Evolutionary conservation across 2,329 filamentous ascomycete genomes (phyloP).

Genomic region (Aureobasidium melanogenum): DNA sequence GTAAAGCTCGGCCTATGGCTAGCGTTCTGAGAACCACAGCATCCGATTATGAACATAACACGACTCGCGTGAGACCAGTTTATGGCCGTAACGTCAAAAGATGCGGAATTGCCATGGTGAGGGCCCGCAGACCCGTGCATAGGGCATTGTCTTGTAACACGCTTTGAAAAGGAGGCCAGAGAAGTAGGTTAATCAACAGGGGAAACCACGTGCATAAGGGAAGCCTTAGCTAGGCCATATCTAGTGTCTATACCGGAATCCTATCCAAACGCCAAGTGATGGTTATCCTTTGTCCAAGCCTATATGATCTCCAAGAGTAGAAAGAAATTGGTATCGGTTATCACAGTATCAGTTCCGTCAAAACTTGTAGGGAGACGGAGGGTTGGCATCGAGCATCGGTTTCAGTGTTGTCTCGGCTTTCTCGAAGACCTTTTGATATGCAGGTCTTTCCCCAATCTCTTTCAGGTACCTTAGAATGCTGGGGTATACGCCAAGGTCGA

Average conservation of each 20-base stretch:
- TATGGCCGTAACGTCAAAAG: neutral
- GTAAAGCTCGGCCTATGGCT: neutral
- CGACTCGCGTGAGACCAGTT: neutral
- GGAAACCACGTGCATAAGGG: neutral
- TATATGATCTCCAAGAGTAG: neutral
- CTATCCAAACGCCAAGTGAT: neutral
- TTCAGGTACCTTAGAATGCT: slow-evolving; percentile 40
- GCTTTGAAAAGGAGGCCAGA: neutral
- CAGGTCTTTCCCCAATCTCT: slow-evolving; percentile 36
- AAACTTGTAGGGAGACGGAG: neutral
- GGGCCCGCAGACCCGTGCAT: neutral
- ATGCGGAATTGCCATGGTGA: too few relatives aligned
- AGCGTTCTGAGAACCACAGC: neutral
- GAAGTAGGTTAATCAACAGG: neutral
- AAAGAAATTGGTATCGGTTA: neutral
- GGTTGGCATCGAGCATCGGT: slow-evolving; percentile 19
- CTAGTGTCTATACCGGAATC: neutral
- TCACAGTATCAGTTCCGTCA: neutral
- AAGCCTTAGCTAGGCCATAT: neutral
- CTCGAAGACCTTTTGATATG: slow-evolving; percentile 39
- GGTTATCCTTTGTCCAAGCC: neutral
- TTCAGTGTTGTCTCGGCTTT: slow-evolving; percentile 43
- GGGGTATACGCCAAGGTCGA: slow-evolving; percentile 33
- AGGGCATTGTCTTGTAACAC: neutral
- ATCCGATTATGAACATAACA: neutral